Evolutionary conservation across 1,139 yeast genomes (phyloP).

Genomic region (Blastobotrys ciferrii): DNA sequence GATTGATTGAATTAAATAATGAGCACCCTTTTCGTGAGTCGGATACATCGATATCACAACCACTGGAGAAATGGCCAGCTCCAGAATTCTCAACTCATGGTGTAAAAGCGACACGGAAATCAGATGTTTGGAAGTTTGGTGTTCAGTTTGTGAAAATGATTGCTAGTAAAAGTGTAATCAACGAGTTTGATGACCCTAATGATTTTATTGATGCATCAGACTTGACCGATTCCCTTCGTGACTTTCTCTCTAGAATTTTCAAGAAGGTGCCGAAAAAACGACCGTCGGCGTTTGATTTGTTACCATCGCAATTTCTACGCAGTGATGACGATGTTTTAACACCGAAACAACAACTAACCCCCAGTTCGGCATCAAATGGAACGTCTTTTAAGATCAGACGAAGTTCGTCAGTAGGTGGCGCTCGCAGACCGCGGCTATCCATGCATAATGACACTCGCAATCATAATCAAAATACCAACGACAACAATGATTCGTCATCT

Average conservation of each 20-base stretch:
- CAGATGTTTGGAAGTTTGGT: slow-evolving; percentile 94
- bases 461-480: slow-evolving; percentile 1
- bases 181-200: slow-evolving; percentile 57
- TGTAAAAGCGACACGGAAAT: slow-evolving; percentile 60
- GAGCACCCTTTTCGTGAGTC: slow-evolving; percentile 34
- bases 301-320: slow-evolving; percentile 78
- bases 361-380: neutral
- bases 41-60: slow-evolving; percentile 33
- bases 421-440: slow-evolving; percentile 2
- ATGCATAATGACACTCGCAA: slow-evolving; percentile 1
- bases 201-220: slow-evolving; percentile 55
- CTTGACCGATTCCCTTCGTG: slow-evolving; percentile 56
- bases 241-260: slow-evolving; percentile 65
- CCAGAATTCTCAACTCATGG: slow-evolving; percentile 57
- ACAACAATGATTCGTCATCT: neutral
- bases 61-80: slow-evolving; percentile 59
- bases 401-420: neutral
- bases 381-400: slow-evolving; percentile 2
- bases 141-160: slow-evolving; percentile 71
- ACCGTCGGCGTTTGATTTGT: slow-evolving; percentile 76
- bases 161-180: slow-evolving; percentile 56
- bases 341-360: slow-evolving; percentile 1
- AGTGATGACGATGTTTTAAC: slow-evolving; percentile 44
- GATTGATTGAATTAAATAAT: slow-evolving; percentile 56
- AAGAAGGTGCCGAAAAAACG: slow-evolving; percentile 67